Evolutionary conservation across 768 basidiomycete species (phyloP).

Genomic region (Pleurotus giganteus): DNA sequence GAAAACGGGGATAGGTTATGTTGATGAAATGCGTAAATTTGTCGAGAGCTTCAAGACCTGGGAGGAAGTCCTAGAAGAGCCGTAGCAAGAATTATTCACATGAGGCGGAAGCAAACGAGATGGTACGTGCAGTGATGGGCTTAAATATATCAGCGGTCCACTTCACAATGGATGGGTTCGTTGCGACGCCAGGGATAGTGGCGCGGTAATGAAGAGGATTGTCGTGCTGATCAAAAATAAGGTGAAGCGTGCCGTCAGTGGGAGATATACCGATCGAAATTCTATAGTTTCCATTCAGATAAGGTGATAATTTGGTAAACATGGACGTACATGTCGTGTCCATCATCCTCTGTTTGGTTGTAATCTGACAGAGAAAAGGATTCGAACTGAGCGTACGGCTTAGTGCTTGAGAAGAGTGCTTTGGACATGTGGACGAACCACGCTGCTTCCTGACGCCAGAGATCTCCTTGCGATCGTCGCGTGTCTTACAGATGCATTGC

Average conservation of each 20-base stretch:
- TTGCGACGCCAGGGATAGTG: slow-evolving; percentile 26
- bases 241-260: slow-evolving; percentile 32
- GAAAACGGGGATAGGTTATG: slow-evolving; percentile 34
- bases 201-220: slow-evolving; percentile 31
- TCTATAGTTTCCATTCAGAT: slow-evolving; percentile 13
- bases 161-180: slow-evolving; percentile 18
- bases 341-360: slow-evolving; percentile 34
- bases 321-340: slow-evolving; percentile 28
- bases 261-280: slow-evolving; percentile 34
- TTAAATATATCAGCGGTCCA: slow-evolving; percentile 28
- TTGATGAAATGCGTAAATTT: slow-evolving; percentile 30
- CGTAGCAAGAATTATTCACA: not conserved
- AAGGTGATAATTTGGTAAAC: not conserved
- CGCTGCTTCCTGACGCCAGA: slow-evolving; percentile 22
- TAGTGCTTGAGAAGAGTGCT: not conserved
- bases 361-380: slow-evolving; percentile 30
- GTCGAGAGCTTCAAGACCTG: slow-evolving; percentile 28
- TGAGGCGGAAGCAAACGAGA: slow-evolving; percentile 7
- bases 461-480: slow-evolving; percentile 23
- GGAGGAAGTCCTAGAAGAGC: slow-evolving; percentile 27
- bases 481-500: slow-evolving; percentile 27
- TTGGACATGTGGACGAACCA: slow-evolving; percentile 5
- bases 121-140: slow-evolving; percentile 17
- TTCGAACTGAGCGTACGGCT: not conserved
- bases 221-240: slow-evolving; percentile 36